Percentiles rank a stretch among this genome's conserved stretches.
These are phyloP conservation scores for Leccinum rimulosum DNA, from an alignment of 768 basidiomycete species.

Conservation along the genomic window DNA sequence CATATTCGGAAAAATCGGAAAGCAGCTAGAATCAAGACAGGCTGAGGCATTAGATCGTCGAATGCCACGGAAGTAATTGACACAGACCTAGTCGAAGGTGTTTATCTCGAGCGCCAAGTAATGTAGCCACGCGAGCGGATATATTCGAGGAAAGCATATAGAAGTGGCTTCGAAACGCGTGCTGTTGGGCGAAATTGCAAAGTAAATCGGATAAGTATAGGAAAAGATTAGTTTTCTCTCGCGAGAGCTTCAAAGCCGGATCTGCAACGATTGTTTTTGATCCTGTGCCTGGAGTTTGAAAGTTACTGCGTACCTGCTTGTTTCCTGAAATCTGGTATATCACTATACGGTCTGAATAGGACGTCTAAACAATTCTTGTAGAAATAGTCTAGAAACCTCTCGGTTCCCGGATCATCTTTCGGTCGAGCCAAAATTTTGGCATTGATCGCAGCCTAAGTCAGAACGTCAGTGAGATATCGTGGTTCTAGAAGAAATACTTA, in stretches of 20 bases:
- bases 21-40: slow-evolving; percentile 53
- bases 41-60: slow-evolving; percentile 13
- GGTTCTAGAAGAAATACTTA: slow-evolving; percentile 14
- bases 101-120: slow-evolving; percentile 84
- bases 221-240: slow-evolving; percentile 80
- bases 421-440: slow-evolving; percentile 51
- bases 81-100: slow-evolving; percentile 85
- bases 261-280: slow-evolving; percentile 35
- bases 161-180: slow-evolving; percentile 90
- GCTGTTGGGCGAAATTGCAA: slow-evolving; percentile 84
- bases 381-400: slow-evolving; percentile 91
- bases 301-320: slow-evolving; percentile 36
- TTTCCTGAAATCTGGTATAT: slow-evolving; percentile 68
- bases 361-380: slow-evolving; percentile 79
- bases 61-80: neutral
- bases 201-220: slow-evolving; percentile 90
- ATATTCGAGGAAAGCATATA: slow-evolving; percentile 83
- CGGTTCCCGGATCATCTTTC: slow-evolving; percentile 83
- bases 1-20: slow-evolving; percentile 90
- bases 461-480: slow-evolving; percentile 5
- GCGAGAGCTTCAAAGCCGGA: slow-evolving; percentile 51
- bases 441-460: slow-evolving; percentile 27
- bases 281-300: slow-evolving; percentile 1
- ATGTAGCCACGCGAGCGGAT: slow-evolving; percentile 65
- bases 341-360: slow-evolving; percentile 76